Percentiles rank a stretch among this genome's conserved stretches.
Conservation (phyloP, 2,329 filamentous ascomycete species). For the Fusarium sp. region DNA sequence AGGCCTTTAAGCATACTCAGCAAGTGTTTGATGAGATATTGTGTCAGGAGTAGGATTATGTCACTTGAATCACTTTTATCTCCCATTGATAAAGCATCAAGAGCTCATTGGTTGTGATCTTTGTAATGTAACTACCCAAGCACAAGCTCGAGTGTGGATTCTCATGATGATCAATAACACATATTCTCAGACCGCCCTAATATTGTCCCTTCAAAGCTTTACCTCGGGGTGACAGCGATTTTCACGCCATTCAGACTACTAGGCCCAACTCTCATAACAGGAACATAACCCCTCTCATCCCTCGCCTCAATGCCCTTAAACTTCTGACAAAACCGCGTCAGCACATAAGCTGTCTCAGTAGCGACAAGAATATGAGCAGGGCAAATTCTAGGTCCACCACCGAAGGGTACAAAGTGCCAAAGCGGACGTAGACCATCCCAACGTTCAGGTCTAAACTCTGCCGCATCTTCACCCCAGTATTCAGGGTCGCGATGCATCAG, state of each 20-base stretch:
- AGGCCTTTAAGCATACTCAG: not conserved
- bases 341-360: not conserved
- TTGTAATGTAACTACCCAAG: not conserved
- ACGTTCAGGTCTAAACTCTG: not conserved
- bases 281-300: not conserved
- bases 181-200: fast-evolving
- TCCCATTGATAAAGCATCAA: no score
- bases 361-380: not conserved
- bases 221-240: not conserved
- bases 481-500: not conserved
- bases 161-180: not conserved
- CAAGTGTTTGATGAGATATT: not conserved
- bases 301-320: not conserved
- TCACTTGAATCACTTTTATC: not conserved
- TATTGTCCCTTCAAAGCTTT: not conserved
- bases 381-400: not conserved
- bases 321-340: not conserved
- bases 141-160: not conserved
- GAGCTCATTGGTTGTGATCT: not conserved
- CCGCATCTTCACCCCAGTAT: not conserved
- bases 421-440: not conserved
- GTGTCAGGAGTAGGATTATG: not conserved
- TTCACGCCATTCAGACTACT: not conserved
- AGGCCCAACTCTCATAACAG: conserved; percentile 1
- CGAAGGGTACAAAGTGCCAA: not conserved